Evolutionary conservation across 2,329 filamentous ascomycete genomes (phyloP).

Genomic region (Ophiosphaerella herpotricha): DNA sequence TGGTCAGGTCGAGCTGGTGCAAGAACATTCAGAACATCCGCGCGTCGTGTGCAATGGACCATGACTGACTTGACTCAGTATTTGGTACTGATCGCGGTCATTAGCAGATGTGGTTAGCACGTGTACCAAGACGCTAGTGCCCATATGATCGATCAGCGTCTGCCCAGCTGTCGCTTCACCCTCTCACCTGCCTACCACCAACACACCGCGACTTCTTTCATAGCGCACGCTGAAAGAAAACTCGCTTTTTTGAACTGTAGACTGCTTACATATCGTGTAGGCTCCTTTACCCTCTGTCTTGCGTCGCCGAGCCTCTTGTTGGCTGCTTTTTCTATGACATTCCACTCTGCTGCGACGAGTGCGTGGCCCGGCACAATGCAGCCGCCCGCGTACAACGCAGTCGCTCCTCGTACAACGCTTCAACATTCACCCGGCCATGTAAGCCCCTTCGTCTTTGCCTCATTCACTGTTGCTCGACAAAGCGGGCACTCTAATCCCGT

Average conservation of each 20-base stretch:
- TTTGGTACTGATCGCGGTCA: conserved; percentile 1
- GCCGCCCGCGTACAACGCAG: conserved; percentile 52
- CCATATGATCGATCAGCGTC: conserved; percentile 4
- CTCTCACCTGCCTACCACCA: conserved; percentile 19
- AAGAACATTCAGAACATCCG: conserved; percentile 82
- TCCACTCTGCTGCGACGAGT: conserved; percentile 31
- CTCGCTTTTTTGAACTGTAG: conserved; percentile 3
- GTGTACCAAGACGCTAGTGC: conserved; percentile 11
- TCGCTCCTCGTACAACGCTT: conserved; percentile 51
- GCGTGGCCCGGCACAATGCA: conserved; percentile 35
- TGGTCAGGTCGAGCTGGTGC: conserved; percentile 93
- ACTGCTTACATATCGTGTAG: conserved; percentile 21
- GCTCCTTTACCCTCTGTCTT: background rate
- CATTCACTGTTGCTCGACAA: background rate
- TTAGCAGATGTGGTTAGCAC: conserved; percentile 18
- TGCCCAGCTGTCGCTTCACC: conserved; percentile 22
- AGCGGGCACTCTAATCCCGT: conserved; percentile 15
- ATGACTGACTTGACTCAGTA: conserved; percentile 4
- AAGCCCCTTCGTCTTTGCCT: conserved; percentile 8
- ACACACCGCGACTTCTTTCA: conserved; percentile 18
- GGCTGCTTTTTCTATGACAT: conserved; percentile 27
- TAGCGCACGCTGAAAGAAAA: background rate
- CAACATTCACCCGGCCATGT: conserved; percentile 24
- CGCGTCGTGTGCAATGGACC: conserved; percentile 18
- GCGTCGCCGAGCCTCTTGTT: conserved; percentile 7